A percentile compares a stretch with the other conserved stretches of the same genome.
phyloP scores from a whole-genome alignment of 2,329 filamentous ascomycete species.

The Diaporthe vexans region DNA sequence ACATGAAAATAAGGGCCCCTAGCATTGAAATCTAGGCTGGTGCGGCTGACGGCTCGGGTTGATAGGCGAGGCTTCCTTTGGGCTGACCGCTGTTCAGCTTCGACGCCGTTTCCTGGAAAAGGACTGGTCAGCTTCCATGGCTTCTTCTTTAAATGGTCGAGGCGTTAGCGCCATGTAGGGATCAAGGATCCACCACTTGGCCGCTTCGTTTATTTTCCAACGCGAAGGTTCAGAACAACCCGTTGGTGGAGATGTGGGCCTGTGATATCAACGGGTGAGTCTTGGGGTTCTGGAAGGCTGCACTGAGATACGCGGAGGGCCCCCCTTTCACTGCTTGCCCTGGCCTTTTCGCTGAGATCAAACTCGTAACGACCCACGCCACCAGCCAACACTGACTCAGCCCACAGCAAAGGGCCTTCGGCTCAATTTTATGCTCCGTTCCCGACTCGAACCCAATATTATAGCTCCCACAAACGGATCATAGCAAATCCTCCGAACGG shows the following conservation, averaged over 20 bases:
- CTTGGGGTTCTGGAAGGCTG: neutral
- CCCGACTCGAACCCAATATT: neutral
- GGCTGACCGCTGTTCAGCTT: neutral
- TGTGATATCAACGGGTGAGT: constrained; percentile 8
- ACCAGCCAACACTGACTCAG: neutral
- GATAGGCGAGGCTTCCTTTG: neutral
- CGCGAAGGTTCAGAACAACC: neutral
- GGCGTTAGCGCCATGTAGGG: constrained; percentile 6
- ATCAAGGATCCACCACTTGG: neutral
- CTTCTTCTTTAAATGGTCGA: neutral
- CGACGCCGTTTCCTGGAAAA: neutral
- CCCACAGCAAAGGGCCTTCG: constrained; percentile 9
- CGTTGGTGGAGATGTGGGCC: constrained; percentile 9
- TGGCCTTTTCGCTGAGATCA: neutral
- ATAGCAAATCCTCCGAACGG: neutral
- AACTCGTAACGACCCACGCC: constrained; percentile 1
- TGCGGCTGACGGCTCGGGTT: neutral
- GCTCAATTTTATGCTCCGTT: constrained; percentile 6
- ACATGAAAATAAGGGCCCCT: neutral
- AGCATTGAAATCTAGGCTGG: neutral
- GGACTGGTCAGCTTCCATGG: constrained; percentile 5
- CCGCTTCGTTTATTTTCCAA: neutral
- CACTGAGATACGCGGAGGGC: neutral
- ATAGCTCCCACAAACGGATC: neutral
- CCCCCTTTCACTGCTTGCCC: neutral